These are phyloP conservation scores for Fusarium sp. DNA, from an alignment of 2,329 filamentous ascomycete species.

Conservation along the genomic window DNA sequence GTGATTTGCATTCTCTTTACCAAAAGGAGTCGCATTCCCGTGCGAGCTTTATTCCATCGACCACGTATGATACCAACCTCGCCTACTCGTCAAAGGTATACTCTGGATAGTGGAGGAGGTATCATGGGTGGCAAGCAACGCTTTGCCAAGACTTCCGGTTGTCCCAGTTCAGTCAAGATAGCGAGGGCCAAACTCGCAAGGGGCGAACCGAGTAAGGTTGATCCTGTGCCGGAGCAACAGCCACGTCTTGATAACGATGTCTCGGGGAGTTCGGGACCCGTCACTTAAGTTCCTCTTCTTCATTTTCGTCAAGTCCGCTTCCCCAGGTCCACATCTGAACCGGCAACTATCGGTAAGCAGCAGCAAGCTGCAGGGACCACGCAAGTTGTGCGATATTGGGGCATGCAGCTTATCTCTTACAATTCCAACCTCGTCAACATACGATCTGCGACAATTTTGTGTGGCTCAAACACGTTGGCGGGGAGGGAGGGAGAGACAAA, in stretches of 20 bases:
- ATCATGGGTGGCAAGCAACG: neutral
- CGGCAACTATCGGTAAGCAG: neutral
- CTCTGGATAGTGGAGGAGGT: neutral
- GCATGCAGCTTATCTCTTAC: neutral
- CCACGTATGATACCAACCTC: neutral
- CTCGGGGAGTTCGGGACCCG: neutral
- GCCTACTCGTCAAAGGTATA: neutral
- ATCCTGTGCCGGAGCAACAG: neutral
- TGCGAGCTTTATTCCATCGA: neutral
- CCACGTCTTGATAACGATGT: neutral
- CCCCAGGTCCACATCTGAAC: neutral
- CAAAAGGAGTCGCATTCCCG: neutral
- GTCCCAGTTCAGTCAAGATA: neutral
- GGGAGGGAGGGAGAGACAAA: no score
- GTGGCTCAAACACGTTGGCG: no score
- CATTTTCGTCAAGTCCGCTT: neutral
- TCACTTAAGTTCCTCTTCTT: neutral
- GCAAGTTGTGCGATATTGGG: neutral
- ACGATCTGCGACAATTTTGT: neutral
- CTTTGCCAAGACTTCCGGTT: neutral
- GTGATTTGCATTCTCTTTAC: neutral
- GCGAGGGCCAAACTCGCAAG: neutral
- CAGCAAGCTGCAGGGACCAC: neutral
- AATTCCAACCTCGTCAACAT: neutral
- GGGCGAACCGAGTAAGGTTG: neutral